Base-by-base conservation (phyloP, 805 yeast species). In the Candida ovalis region DNA sequence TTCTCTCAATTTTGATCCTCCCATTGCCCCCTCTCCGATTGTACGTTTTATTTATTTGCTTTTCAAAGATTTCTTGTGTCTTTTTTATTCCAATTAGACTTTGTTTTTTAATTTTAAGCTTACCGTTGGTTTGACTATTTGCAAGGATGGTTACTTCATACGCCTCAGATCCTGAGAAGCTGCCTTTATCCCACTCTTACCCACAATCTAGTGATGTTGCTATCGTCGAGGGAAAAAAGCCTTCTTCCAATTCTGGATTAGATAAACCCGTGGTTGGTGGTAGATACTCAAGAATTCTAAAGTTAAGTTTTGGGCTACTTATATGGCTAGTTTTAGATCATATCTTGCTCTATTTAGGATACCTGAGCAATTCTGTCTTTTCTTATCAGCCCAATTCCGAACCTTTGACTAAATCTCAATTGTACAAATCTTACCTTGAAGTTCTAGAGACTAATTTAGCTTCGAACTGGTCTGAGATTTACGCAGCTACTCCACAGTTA, bases 401-500 rank as follows among this genome's bases (percentile, higher is more conserved):
- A 4, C 18, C 12, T 6, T 40, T 52, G 22, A 13, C 51, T 10
- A 55, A 53, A 27, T 19, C 33, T 4, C 40, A 33, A 9, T 15
- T 56, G 9, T 42, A 22, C 19, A 24, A 50, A 5, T 27, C 33
- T 9, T 56, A 65, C 30, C 44, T 68, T 35, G 52, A 55, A 1
- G 53, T 65, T 2, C 45, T 68, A 35, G 63, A 66, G 33, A 54
- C 61, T 15, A 73, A 73, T 43, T 51, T 55, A 25, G 82, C 83
- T 8, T 72, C 76, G 0, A 68, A 78, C 22, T 83, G 86, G 85
- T 70, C 78, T 6, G 53, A 74, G 43, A 67, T 64, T 33, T 81
- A 80, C 57, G 77, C 87, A 1, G 51, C 70, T 4, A 73, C 72
- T 33, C 74, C 82, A 2, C 88, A 83, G 58, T 63, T 82, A 49